phyloP scores from a whole-genome alignment of 768 basidiomycete genomes.

The Russula earlei region DNA sequence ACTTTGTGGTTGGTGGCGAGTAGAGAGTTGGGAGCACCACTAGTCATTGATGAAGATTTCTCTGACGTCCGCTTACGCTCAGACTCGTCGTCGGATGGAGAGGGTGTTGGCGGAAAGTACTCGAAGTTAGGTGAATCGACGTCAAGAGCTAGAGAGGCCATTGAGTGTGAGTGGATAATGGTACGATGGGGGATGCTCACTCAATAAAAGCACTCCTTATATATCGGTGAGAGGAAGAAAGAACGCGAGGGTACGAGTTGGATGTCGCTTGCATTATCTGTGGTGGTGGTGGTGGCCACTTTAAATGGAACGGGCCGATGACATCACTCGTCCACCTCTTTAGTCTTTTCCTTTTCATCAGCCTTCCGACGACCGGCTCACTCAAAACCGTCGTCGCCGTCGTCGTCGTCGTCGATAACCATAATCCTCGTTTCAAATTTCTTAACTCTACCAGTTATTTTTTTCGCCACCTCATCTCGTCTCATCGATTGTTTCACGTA shows the following conservation, averaged over 20 bases:
- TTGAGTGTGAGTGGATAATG: neutral
- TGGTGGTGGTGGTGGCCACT: neutral
- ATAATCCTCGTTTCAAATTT: neutral
- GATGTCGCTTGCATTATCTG: neutral
- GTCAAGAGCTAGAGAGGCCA: conserved; percentile 15
- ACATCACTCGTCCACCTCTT: conserved; percentile 6
- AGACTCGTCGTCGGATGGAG: conserved; percentile 21
- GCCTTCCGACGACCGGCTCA: neutral
- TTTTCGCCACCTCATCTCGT: neutral
- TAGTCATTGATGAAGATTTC: conserved; percentile 10
- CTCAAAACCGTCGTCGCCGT: neutral
- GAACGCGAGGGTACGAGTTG: neutral
- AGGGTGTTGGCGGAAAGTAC: conserved; percentile 31
- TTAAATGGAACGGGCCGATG: conserved; percentile 9
- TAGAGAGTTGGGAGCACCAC: conserved; percentile 13
- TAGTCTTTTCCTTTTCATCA: neutral
- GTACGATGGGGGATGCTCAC: neutral
- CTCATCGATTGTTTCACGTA: conserved; percentile 16
- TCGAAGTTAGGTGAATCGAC: conserved; percentile 20
- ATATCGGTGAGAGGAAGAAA: neutral
- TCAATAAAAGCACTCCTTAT: neutral
- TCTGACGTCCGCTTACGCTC: conserved; percentile 6
- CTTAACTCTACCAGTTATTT: neutral
- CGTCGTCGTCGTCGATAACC: neutral
- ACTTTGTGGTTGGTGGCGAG: conserved; percentile 20